A percentile compares a stretch with the other conserved stretches of the same genome.
Conservation (phyloP, 1,284 basidiomycete genomes). For the Puccinia sorghi region DNA sequence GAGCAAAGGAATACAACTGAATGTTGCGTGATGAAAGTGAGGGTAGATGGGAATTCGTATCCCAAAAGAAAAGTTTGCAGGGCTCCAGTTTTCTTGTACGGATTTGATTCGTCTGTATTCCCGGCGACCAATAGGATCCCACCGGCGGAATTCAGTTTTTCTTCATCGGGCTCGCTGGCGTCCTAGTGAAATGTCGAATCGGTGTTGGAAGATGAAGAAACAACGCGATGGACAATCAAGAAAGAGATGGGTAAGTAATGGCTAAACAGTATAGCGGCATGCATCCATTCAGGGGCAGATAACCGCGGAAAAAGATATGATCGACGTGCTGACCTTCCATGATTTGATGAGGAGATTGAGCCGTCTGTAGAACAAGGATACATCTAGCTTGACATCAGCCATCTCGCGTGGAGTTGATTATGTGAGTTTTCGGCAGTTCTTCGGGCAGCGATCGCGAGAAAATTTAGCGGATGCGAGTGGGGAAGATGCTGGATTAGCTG, state of each 20-base stretch:
- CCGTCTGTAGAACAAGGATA: conserved; percentile 17
- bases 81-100: conserved; percentile 24
- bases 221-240: neutral
- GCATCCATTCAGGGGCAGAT: neutral
- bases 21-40: conserved; percentile 69
- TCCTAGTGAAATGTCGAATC: conserved; percentile 4
- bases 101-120: conserved; percentile 26
- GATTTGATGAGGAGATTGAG: conserved; percentile 17
- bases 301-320: neutral
- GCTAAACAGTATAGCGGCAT: neutral
- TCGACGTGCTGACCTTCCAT: conserved; percentile 30
- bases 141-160: conserved; percentile 7
- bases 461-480: neutral
- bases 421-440: neutral
- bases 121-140: conserved; percentile 31
- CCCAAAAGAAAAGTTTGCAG: conserved; percentile 87
- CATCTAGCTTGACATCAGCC: conserved; percentile 14
- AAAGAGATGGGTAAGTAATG: neutral
- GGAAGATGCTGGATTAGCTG: no score
- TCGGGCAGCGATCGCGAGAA: neutral
- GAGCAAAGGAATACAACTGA: conserved; percentile 81
- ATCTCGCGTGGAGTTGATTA: conserved; percentile 1
- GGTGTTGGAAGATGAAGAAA: neutral
- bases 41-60: conserved; percentile 93
- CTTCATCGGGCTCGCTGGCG: conserved; percentile 2